A percentile compares a stretch with the other conserved stretches of the same genome.
These are phyloP conservation scores for Sporothrix brasiliensis DNA, from an alignment of 2,329 filamentous ascomycete species.

Conservation along the genomic window DNA sequence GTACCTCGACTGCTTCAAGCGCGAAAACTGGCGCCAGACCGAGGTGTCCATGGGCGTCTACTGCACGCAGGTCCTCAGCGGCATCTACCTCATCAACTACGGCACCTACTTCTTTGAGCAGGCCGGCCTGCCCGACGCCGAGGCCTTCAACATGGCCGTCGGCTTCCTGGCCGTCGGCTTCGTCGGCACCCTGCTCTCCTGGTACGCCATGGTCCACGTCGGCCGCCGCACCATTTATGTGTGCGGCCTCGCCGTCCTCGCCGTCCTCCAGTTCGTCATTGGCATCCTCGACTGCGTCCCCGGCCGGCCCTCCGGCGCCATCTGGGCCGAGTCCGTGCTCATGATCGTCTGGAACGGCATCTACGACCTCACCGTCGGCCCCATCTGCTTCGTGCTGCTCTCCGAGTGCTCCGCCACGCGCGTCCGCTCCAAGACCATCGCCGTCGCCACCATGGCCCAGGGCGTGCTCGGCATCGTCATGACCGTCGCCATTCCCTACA, in stretches of 20 bases:
- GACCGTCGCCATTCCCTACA: constrained; percentile 51
- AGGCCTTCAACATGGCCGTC: constrained; percentile 59
- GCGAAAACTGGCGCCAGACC: constrained; percentile 55
- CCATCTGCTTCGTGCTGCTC: constrained; percentile 57
- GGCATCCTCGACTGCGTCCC: constrained; percentile 53
- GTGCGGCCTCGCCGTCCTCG: constrained; percentile 49
- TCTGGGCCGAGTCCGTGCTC: constrained; percentile 55
- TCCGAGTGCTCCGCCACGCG: constrained; percentile 54
- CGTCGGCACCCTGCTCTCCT: constrained; percentile 57
- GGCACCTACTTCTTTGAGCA: constrained; percentile 64
- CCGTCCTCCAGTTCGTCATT: constrained; percentile 51
- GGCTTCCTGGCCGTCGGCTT: constrained; percentile 56
- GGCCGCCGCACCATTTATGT: constrained; percentile 58
- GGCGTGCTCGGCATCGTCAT: constrained; percentile 48
- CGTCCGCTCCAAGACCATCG: constrained; percentile 51
- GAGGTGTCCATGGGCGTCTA: constrained; percentile 64
- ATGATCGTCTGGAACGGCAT: constrained; percentile 56
- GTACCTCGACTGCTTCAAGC: constrained; percentile 56
- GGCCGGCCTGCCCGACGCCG: constrained; percentile 52
- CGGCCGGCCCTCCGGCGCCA: constrained; percentile 39
- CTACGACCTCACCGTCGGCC: constrained; percentile 58
- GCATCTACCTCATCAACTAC: constrained; percentile 66
- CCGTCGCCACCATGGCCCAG: constrained; percentile 49
- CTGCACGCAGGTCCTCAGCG: constrained; percentile 65
- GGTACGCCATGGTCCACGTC: constrained; percentile 53